Conservation (phyloP, 2,329 filamentous ascomycete species). For the Xylariaceae sp. region DNA sequence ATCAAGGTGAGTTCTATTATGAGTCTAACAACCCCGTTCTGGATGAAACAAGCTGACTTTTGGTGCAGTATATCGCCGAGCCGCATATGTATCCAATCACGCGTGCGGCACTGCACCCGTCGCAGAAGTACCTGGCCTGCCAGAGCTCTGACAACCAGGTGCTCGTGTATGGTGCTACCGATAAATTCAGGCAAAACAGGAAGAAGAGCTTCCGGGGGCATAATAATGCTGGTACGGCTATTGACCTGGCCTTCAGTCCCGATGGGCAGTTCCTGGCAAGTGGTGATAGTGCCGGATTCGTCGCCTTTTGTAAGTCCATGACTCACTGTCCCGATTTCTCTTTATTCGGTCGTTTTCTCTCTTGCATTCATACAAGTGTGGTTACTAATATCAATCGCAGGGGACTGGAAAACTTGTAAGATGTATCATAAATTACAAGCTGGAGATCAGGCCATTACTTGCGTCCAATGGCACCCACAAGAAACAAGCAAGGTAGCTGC, state of each 20-base stretch:
- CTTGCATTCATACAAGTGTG: not conserved
- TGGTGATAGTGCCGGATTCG: constrained; percentile 81
- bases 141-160: constrained; percentile 95
- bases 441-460: constrained; percentile 75
- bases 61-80: constrained; percentile 76
- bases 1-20: constrained; percentile 50
- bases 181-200: constrained; percentile 94
- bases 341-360: not conserved
- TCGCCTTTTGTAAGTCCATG: constrained; percentile 65
- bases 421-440: constrained; percentile 96
- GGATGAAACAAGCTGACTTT: not conserved
- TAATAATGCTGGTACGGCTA: constrained; percentile 89
- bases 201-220: constrained; percentile 97
- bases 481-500: constrained; percentile 92
- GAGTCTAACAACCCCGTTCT: not conserved
- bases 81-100: constrained; percentile 98
- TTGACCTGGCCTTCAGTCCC: constrained; percentile 81
- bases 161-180: constrained; percentile 86
- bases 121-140: constrained; percentile 89
- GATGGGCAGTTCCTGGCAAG: constrained; percentile 87
- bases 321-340: not conserved
- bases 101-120: constrained; percentile 75
- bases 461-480: constrained; percentile 92
- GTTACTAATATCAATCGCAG: constrained; percentile 9
- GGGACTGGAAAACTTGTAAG: constrained; percentile 99